Evolutionary conservation across 345 rosid genomes (phyloP).

Genomic region (Boechera stricta): DNA sequence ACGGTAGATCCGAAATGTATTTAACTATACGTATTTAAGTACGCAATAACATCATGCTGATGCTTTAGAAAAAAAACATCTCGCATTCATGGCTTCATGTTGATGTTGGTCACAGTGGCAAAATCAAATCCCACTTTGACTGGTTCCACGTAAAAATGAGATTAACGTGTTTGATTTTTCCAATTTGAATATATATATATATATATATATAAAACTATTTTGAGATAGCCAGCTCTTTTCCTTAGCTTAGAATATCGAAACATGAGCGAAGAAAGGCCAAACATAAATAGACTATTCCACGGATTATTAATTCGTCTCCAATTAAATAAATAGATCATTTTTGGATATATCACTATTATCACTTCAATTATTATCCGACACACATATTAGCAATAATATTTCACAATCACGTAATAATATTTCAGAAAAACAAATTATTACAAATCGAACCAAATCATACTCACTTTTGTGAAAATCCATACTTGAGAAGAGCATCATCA

Average conservation of each 20-base stretch:
- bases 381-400: background rate
- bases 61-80: too few species aligned
- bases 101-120: too few species aligned
- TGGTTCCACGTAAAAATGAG: background rate
- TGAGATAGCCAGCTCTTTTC: too few species aligned
- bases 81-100: background rate
- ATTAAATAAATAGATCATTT: background rate
- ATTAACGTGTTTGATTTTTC: conserved; percentile 5
- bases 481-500: too few species aligned
- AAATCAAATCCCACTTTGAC: background rate
- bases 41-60: background rate
- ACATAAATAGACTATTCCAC: background rate
- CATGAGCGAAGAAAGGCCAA: too few species aligned
- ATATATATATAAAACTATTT: too few species aligned
- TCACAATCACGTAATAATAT: background rate
- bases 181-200: background rate
- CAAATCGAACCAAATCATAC: too few species aligned
- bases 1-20: too few species aligned
- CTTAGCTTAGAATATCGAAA: too few species aligned
- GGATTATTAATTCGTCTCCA: too few species aligned
- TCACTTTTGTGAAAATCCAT: too few species aligned
- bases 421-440: background rate
- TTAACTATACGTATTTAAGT: background rate
- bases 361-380: background rate
- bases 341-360: background rate